These are phyloP conservation scores for Ustilago vetiveriae DNA, from an alignment of 1,284 basidiomycete genomes.

Conservation along the genomic window DNA sequence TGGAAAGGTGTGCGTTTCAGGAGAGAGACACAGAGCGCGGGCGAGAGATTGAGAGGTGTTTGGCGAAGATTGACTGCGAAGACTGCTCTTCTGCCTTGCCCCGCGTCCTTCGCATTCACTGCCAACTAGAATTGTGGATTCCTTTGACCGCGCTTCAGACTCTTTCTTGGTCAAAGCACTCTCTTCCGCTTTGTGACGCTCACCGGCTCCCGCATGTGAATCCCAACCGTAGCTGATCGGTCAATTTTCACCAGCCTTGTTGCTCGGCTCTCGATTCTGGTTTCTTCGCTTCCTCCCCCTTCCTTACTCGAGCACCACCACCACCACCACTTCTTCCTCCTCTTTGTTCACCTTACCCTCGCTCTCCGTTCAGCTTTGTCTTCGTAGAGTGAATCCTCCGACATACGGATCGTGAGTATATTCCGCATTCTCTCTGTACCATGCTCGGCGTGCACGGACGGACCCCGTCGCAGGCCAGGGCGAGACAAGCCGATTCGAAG, in stretches of 20 bases:
- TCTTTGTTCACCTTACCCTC: background rate
- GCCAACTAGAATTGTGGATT: too few species aligned
- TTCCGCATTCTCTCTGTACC: background rate
- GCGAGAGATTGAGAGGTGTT: too few species aligned
- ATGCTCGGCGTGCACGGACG: background rate
- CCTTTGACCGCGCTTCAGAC: background rate
- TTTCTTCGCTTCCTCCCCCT: slow-evolving; percentile 11
- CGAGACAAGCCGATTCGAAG: too few species aligned
- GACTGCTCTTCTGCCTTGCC: slow-evolving; percentile 1
- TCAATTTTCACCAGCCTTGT: background rate
- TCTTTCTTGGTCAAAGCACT: slow-evolving; percentile 13
- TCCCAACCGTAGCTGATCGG: background rate
- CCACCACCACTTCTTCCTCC: slow-evolving; percentile 7
- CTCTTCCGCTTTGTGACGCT: background rate
- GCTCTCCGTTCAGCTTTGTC: slow-evolving; percentile 1
- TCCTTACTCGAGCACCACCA: too few species aligned
- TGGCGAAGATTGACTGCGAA: background rate
- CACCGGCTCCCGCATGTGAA: slow-evolving; percentile 16
- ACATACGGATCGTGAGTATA: slow-evolving; percentile 39
- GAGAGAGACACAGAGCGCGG: too few species aligned
- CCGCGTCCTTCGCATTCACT: slow-evolving; percentile 10
- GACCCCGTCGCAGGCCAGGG: background rate
- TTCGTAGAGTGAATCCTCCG: slow-evolving; percentile 19
- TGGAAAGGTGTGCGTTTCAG: too few species aligned
- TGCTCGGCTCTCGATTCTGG: background rate